A percentile compares a stretch with the other conserved stretches of the same genome.
Conservation (phyloP, 495 filamentous ascomycete genomes). For the Penicillium waksmanii region DNA sequence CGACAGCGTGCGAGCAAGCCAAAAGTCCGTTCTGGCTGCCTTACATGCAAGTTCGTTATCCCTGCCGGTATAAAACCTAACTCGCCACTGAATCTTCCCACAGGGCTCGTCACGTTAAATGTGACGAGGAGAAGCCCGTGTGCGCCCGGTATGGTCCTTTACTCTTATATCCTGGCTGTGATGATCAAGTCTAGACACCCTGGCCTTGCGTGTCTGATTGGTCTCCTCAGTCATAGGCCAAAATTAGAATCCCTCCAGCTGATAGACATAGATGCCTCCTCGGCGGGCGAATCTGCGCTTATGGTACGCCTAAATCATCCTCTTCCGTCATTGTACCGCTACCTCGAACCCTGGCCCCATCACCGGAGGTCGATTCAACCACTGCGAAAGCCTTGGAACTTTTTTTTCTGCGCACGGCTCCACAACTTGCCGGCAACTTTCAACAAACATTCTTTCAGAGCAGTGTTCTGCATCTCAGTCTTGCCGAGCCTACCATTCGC, state of each 20-base stretch:
- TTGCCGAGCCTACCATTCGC: conserved; percentile 61
- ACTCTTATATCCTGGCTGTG: background rate
- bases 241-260: background rate
- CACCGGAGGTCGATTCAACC: conserved; percentile 8
- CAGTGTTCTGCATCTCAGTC: conserved; percentile 58
- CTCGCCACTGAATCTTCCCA: background rate
- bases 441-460: conserved; percentile 60
- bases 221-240: background rate
- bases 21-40: conserved; percentile 36
- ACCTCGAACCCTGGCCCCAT: conserved; percentile 9
- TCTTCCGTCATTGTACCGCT: background rate
- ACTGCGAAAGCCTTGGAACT: conserved; percentile 20
- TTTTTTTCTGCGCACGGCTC: conserved; percentile 35
- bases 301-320: conserved; percentile 11
- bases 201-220: background rate
- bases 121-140: conserved; percentile 35
- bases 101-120: conserved; percentile 34
- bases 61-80: background rate
- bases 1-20: conserved; percentile 30
- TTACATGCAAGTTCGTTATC: conserved; percentile 39
- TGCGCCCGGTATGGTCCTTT: conserved; percentile 22
- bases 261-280: conserved; percentile 32
- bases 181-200: background rate
- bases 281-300: conserved; percentile 42
- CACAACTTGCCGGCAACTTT: conserved; percentile 64